Evolutionary conservation across 768 basidiomycete species (phyloP), one percentile per base, ranked within the genome.

Genomic region (Podaxis pistillaris): DNA sequence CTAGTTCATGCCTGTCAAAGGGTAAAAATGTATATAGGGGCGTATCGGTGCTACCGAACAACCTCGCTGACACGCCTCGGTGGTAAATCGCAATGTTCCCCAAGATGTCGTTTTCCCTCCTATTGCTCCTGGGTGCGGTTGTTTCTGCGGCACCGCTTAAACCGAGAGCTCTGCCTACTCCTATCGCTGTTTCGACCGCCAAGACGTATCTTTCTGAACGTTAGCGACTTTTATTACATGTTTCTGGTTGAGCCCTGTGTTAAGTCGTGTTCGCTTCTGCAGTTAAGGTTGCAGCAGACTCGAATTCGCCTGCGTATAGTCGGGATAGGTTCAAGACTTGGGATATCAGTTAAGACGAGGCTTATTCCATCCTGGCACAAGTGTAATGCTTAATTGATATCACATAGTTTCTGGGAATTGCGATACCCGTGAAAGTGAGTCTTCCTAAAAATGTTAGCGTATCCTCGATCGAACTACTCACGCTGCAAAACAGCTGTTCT

Each of bases 401-500:
- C 8, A 9, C 15, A 52, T 56, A 83, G 81, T 84, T 64, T 80
- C 78, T 1, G 83, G 84, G 28, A 74, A 67, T 1, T 85, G 84
- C 68, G 75, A 84, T 67, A 83, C 83, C 3, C 72, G 83, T 47
- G 81, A 84, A 68, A 83, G 82, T 83, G 56, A 63, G 79, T 62
- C 28, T 12, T 13, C 3, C 15, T n/a, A 12, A 19, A 1, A 46
- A 46, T 17, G n/a, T 19, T 17, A 2, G n/a, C 15, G n/a, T 33
- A 3, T 46, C 17, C 44, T n/a, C 1, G 44, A 46, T 19, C 19
- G 8, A 46, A 19, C 44, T 22, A 15, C 2, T 46, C 44, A 46
- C 33, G 24, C 26, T 7, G 12, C 1, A 22, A 33, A 17, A 24
- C 56, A 81, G 79, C 78, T 36, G 79, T 82, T 30, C 68, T 82